A percentile compares a stretch with the other conserved stretches of the same genome.
Conservation (phyloP, 441 rosid species). For the Dalechampia spathulata region DNA sequence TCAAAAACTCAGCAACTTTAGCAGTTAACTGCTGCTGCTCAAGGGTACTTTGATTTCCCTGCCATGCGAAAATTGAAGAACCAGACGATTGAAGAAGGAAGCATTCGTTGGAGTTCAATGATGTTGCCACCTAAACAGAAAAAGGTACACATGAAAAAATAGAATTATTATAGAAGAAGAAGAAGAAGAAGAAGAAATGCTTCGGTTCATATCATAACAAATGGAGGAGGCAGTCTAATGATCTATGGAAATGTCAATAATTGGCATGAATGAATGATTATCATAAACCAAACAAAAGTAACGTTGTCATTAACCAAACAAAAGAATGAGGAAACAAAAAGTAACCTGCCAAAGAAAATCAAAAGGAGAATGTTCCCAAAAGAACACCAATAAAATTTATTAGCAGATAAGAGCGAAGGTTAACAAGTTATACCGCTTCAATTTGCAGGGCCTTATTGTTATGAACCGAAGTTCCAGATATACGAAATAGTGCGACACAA, state of each 20-base stretch:
- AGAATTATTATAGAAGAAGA: neutral
- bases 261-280: no score
- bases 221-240: no score
- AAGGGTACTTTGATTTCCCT: conserved; percentile 85
- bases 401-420: conserved; percentile 8
- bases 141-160: neutral
- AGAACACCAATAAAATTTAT: conserved; percentile 5
- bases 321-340: neutral
- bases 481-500: conserved; percentile 64
- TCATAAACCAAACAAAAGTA: no score
- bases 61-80: conserved; percentile 82
- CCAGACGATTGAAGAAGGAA: conserved; percentile 99
- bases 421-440: conserved; percentile 56
- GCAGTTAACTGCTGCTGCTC: conserved; percentile 86
- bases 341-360: neutral
- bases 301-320: neutral
- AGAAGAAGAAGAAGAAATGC: no score
- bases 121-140: conserved; percentile 68
- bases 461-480: conserved; percentile 76
- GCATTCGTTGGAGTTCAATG: conserved; percentile 77
- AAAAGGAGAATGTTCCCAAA: neutral
- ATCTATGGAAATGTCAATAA: no score
- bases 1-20: conserved; percentile 80
- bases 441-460: conserved; percentile 79
- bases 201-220: no score